Evolutionary conservation across 306 rosid genomes (phyloP), one percentile per base, ranked within the genome.

Genomic region (Mimosa pudica): DNA sequence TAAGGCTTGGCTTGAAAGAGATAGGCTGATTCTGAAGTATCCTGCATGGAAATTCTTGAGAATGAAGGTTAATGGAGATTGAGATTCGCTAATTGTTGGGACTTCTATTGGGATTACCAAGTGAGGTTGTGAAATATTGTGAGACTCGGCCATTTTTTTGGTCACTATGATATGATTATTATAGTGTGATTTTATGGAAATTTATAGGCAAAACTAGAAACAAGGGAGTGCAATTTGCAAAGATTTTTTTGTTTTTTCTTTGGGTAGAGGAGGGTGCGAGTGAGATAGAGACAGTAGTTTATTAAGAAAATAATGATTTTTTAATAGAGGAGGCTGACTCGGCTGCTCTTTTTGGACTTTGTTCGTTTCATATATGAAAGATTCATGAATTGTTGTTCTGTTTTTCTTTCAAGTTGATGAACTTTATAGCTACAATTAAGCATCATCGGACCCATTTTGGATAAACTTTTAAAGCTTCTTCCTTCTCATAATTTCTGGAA

Each of bases 21-120:
- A 60, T 33, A 88, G 49, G 54, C 83, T 84, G 52, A 90, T 88
- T 60, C 89, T 86, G 48, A 90, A 90, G 78, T 84, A 88, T 60
- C 94, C 91, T 79, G 94, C 94, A 82, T 86, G 91, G 35, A 88
- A 55, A 69, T 79, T 67, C 13, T 74, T 70, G 16, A 88, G 76
- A 60, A 88, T 66, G 11, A 60, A 63, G 35, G 71, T 77, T 32
- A 52, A 12, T 24, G 80, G 57, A 78, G 72, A 38, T 77, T 84
- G 8, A 14, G 42, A 64, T 54, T 46, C 55, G n/a, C 52, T 68
- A 10, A n/a, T 55, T 2, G 42, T 3, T 33, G 80, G 62, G 61
- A 49, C 66, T 63, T 74, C 75, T 71, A 78, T 54, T 48, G 78
- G 33, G 7, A 81, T 41, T 7, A 11, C 77, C 77, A 67, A n/a